Evolutionary conservation across 2,329 filamentous ascomycete species (phyloP).

Genomic region (Sarocladium strictum): DNA sequence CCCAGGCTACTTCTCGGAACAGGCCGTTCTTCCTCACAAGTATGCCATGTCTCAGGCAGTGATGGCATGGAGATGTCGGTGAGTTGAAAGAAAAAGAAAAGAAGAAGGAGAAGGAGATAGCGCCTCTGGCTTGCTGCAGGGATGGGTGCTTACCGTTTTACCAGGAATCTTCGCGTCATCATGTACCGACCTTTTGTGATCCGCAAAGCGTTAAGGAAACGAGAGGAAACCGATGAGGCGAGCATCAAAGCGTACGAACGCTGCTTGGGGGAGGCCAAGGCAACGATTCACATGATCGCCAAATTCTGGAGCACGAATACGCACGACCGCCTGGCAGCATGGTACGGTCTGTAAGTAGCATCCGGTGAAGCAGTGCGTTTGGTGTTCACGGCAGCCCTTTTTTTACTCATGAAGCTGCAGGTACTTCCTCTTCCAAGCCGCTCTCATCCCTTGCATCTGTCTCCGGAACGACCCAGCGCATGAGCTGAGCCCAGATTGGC

Average conservation of each 20-base stretch:
- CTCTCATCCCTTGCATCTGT: constrained; percentile 41
- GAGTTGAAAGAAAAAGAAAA: too few relatives aligned
- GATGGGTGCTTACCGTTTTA: constrained; percentile 33
- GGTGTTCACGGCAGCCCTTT: too few relatives aligned
- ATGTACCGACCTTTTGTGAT: constrained; percentile 33
- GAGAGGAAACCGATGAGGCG: constrained; percentile 14
- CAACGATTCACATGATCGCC: constrained; percentile 49
- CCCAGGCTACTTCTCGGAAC: constrained; percentile 29
- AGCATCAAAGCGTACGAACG: constrained; percentile 28
- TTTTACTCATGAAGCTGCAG: constrained; percentile 16
- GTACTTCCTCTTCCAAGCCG: constrained; percentile 44
- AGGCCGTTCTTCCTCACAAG: constrained; percentile 24
- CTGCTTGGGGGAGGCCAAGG: constrained; percentile 63
- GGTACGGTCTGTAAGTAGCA: background rate
- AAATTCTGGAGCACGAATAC: constrained; percentile 8
- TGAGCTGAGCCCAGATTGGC: constrained; percentile 30
- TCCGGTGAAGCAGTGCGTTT: too few relatives aligned
- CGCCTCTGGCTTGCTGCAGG: too few relatives aligned
- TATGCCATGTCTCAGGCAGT: constrained; percentile 35
- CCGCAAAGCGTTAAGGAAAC: constrained; percentile 32
- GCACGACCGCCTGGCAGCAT: background rate
- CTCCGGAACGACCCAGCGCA: constrained; percentile 36
- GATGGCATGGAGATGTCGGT: constrained; percentile 26
- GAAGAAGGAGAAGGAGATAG: too few relatives aligned
- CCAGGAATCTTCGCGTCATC: constrained; percentile 36